Percentiles rank a stretch among this genome's conserved stretches.
Conservation (phyloP, 73 alveolate genomes). For the Paramecium bursaria region DNA sequence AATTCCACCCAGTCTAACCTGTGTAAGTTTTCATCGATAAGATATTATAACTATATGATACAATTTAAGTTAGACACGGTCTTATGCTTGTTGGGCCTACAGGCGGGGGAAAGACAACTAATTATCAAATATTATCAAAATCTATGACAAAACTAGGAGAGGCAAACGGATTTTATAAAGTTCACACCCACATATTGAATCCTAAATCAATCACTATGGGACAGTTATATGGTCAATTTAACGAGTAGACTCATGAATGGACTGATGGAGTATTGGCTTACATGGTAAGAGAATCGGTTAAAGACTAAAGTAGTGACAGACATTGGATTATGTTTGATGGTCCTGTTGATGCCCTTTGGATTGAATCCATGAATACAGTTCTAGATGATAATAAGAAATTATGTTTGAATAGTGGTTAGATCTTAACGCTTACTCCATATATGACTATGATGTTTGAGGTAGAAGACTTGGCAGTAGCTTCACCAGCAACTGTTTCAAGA, state of each 20-base stretch:
- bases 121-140: constrained; percentile 92
- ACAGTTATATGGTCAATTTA: constrained; percentile 96
- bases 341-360: constrained; percentile 99
- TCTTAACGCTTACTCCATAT: constrained; percentile 93
- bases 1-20: constrained; percentile 44
- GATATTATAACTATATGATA: constrained; percentile 69
- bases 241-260: constrained; percentile 99
- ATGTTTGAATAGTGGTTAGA: constrained; percentile 96
- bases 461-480: constrained; percentile 98
- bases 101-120: constrained; percentile 99
- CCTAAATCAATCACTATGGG: constrained; percentile 99
- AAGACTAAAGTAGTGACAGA: constrained; percentile 80
- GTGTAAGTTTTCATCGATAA: constrained; percentile 62
- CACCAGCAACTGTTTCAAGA: constrained; percentile 99
- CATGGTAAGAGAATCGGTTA: constrained; percentile 72
- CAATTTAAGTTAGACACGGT: constrained; percentile 99
- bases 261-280: constrained; percentile 92
- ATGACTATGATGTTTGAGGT: constrained; percentile 99
- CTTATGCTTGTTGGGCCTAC: constrained; percentile 99
- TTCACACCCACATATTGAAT: constrained; percentile 90
- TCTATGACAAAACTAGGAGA: constrained; percentile 91
- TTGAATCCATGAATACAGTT: constrained; percentile 98
- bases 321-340: constrained; percentile 99
- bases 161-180: constrained; percentile 70
- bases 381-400: constrained; percentile 99